Evolutionary conservation across 805 yeast genomes (phyloP), one percentile per base, ranked within the genome.

Genomic region (Schwanniomyces sp.): DNA sequence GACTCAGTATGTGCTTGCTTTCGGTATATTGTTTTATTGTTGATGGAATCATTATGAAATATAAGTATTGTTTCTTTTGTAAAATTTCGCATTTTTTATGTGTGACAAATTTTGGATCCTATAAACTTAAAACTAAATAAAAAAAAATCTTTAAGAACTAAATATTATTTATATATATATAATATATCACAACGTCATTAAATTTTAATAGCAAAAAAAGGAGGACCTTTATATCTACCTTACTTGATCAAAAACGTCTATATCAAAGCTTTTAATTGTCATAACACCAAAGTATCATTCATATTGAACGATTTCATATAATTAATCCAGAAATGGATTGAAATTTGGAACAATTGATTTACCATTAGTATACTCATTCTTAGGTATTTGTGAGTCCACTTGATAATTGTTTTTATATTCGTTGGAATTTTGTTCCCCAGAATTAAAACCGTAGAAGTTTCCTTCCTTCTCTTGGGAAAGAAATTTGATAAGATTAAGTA

Each of bases 401-500:
- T 32, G 36, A 32, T 32, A n/a, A 27, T 36, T 18, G 9, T 7
- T 16, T 34, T 34, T 27, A 24, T 17, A 16, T 21, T 16, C 24
- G 24, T 5, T 46, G 11, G 49, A 44, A 14, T 29, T 24, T 28
- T 40, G 42, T 16, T 28, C 29, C 0, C 38, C 34, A 24, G 41
- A n/a, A 47, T 62, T 63, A 52, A 73, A 73, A 6, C 78, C 78
- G 50, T 73, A 74, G 52, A 74, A 74, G 42, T 64, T 55, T 2
- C 77, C 78, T 32, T 64, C 52, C 10, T 69, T 54, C 48, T 80
- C 84, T 38, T 59, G 62, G 40, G 66, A 62, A 50, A 80, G 71
- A 63, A 74, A 66, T 7, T 69, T 67, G 32, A 80, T 64, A 52
- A 80, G 69, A 56, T 76, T 79, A 41, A 62, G 56, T 52, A 80